Evolutionary conservation across 2,329 filamentous ascomycete genomes (phyloP), one percentile per base, ranked within the genome.

Genomic region (Penicillium nordicum): DNA sequence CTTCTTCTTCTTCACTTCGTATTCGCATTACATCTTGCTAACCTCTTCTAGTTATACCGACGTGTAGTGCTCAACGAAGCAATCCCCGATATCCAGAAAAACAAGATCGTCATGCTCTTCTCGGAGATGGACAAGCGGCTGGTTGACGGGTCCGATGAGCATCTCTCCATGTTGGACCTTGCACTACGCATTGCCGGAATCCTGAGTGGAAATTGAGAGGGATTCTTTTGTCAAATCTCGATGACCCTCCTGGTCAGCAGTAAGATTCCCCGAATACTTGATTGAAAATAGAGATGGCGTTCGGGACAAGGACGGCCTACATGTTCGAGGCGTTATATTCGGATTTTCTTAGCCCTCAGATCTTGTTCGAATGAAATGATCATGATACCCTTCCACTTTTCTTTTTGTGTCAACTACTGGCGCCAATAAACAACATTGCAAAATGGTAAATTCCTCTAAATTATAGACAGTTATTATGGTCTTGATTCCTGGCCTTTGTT

Each of bases 81-180:
- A 8, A 87, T 97, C 25, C 84, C 86, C 0, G 91, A 97, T 68
- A 76, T 84, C 12, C 89, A 96, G 69, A 99, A 99, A 78, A 95
- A 93, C 70, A 88, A 88, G 72, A 93, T 99, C 57, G 88, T 93
- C 46, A 81, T 90, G 60, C 81, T 93, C 4, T 99, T 99, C 70
- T 97, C 92, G 0, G 92, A 97, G 73, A 82, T 93, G 29, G 94
- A 99, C 71, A 97, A 97, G 80, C 84, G 94, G 62, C 76, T 99
- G 45, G 88, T 96, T 6, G 95, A 99, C 73, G 94, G 94, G 9
- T 89, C 92, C 2, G 94, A 99, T 70, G 94, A 99, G 76, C 93
- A 99, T 72, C 79, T 99, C 25, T 91, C 90, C 1, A 88, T 97
- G 57, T 78, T 99, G 32, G 93, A 99, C 73, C 72, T 97, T 62